Conservation (phyloP, 2,329 filamentous ascomycete species). For the Penicillium frequentans region DNA sequence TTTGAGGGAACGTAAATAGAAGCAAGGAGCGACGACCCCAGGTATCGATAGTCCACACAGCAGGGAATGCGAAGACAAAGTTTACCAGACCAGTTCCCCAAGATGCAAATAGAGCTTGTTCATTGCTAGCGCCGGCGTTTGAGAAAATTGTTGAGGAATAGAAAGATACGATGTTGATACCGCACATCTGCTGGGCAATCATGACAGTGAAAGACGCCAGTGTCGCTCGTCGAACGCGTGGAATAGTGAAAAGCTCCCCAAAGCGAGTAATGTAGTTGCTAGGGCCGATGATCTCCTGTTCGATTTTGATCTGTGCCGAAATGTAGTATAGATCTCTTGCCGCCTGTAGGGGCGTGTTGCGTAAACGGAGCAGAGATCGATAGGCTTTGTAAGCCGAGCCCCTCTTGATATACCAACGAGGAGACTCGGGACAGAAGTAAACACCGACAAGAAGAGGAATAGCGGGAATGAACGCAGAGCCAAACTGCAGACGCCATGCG, state of each 20-base stretch:
- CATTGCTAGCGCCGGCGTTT: slow-evolving; percentile 55
- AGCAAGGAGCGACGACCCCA: slow-evolving; percentile 22
- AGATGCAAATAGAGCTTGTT: slow-evolving; percentile 46
- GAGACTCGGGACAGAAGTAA: slow-evolving; percentile 29
- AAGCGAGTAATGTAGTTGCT: slow-evolving; percentile 63
- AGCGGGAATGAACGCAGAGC: slow-evolving; percentile 64
- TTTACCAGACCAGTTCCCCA: slow-evolving; percentile 24
- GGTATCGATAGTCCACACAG: slow-evolving; percentile 18
- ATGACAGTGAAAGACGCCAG: slow-evolving; percentile 76
- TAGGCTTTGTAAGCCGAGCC: slow-evolving; percentile 13
- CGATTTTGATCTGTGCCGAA: slow-evolving; percentile 50
- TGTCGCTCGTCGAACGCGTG: slow-evolving; percentile 59
- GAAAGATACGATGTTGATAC: slow-evolving; percentile 62
- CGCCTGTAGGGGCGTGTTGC: slow-evolving; percentile 39
- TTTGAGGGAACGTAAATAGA: slow-evolving; percentile 19
- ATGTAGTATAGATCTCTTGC: slow-evolving; percentile 64
- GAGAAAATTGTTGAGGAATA: slow-evolving; percentile 62
- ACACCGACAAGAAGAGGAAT: slow-evolving; percentile 49
- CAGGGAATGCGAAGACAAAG: slow-evolving; percentile 25
- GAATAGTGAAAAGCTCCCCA: slow-evolving; percentile 47
- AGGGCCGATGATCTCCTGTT: slow-evolving; percentile 40
- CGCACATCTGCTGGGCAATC: slow-evolving; percentile 72
- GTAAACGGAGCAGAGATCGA: slow-evolving; percentile 18
- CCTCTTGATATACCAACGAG: slow-evolving; percentile 28
- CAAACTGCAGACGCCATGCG: slow-evolving; percentile 64